Percentiles rank a stretch among this genome's conserved stretches.
Conservation (phyloP, 2,329 filamentous ascomycete genomes). For the Alternaria hordeiaustralica region DNA sequence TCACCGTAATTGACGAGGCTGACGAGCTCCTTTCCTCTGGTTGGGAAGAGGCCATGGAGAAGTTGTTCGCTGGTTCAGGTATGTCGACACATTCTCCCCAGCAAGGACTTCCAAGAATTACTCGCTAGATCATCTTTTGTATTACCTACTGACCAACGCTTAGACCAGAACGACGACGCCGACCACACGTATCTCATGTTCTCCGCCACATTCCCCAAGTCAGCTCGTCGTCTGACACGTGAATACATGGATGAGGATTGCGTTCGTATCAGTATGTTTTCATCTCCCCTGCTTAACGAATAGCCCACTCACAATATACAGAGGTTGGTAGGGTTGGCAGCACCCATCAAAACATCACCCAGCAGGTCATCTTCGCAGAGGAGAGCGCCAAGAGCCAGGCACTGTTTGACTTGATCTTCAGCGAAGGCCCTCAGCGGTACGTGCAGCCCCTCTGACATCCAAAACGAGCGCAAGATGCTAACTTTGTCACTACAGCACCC, state of each 20-base stretch:
- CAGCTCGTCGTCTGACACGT: constrained; percentile 75
- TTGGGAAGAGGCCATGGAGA: constrained; percentile 77
- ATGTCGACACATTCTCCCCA: constrained; percentile 42
- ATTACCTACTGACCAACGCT: constrained; percentile 13
- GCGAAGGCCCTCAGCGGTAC: constrained; percentile 69
- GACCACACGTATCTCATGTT: constrained; percentile 81
- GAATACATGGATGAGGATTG: constrained; percentile 76
- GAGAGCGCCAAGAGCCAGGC: constrained; percentile 71
- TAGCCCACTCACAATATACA: not conserved
- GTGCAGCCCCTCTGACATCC: not conserved
- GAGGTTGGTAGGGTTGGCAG: constrained; percentile 85
- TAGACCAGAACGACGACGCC: constrained; percentile 76
- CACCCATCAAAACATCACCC: constrained; percentile 81
- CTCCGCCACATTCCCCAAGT: constrained; percentile 90
- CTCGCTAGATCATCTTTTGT: not conserved
- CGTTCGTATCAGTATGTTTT: constrained; percentile 67
- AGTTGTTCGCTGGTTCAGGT: constrained; percentile 83
- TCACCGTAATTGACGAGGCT: constrained; percentile 75
- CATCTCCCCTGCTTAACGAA: accelerated
- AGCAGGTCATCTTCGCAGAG: constrained; percentile 73
- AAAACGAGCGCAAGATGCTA: not conserved
- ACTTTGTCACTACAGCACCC: constrained; percentile 55
- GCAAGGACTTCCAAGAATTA: not conserved
- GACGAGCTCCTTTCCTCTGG: constrained; percentile 86
- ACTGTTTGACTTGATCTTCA: constrained; percentile 74